Base-by-base conservation (phyloP, 208 protist genomes). In the Crithidia fasciculata region DNA sequence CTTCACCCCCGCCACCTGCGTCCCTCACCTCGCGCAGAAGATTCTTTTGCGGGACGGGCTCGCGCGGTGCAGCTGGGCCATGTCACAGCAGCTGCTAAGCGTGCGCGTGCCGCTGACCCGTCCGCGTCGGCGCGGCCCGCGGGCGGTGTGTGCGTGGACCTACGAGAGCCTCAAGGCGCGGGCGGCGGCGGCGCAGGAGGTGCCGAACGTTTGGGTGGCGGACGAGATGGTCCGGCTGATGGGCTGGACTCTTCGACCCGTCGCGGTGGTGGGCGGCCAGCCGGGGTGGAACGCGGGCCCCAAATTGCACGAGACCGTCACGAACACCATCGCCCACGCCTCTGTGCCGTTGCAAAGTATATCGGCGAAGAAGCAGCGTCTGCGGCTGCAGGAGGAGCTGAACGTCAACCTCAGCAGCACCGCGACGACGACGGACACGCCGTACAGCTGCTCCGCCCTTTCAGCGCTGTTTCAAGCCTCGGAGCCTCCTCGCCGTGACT, bases 1-100 rank as follows among this genome's bases (percentile, higher is more conserved):
- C 39, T 90, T 90, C 63, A 82, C 62, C 13, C 41, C 75, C 0
- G 16, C 12, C 5, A 83, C 79, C 12, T 90, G 85, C 58, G 66
- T 77, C 0, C 76, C 82, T 10, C 62, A 78, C 49, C 62, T 71
- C 1, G 12, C 19, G 47, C 81, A 84, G 13, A 36, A 81, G 40
- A 58, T 86, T 1, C 60, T 89, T 8, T 75, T 54, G 8, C 9
- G 8, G 8, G 15, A 45, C 18, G 58, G 63, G 0, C 49, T 84
- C 0, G 28, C 55, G 4, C 0, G n/a, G 0, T 78, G 63, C 13
- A 12, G 5, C 6, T 76, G 66, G 74, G 40, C 36, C 7, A 50
- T 36, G 2, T 80, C 79, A 12, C 69, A 76, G 64, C 50, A 43
- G 9, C 66, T 88, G 13, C 61, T 70, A 19, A 40, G 58, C 28